Evolutionary conservation across 768 basidiomycete species (phyloP), one percentile per base, ranked within the genome.

Genomic region (Amanita inopinata): DNA sequence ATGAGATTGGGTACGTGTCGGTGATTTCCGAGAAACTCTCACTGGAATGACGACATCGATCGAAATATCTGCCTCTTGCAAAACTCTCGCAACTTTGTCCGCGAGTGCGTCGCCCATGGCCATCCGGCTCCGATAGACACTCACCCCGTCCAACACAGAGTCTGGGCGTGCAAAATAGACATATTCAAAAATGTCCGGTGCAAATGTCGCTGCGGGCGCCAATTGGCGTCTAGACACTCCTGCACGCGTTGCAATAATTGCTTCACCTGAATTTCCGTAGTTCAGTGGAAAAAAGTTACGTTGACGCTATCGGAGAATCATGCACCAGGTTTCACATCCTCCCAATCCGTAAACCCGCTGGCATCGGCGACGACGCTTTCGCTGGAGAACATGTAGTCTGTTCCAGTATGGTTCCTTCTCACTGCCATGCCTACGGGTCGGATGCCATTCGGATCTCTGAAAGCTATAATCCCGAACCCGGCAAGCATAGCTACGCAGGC

Each of bases 401-500:
- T 73, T 4, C 83, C 85, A 2, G 58, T 62, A 3, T 62, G 66
- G 7, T 64, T 56, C 46, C 73, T 76, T 36, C 94, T 71, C 19
- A 72, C 73, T 1, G 78, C 93, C 70, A 92, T 74, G 1, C 96
- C 96, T 22, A 93, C 67, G 1, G 96, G 96, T 24, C 96, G 73
- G 51, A 99, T 97, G 35, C 96, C 96, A 56, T 97, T 96, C 6
- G 93, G 96, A 62, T 99, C 96, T 48, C 96, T 74, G 69, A 99
- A 99, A 0, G 86, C 96, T 57, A 99, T 93, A 46, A 98, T 83
- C 0, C 96, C 96, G 60, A 98, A 98, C 28, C 96, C 96, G 20
- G 96, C 94, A 30, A 99, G 75, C 96, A 99, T 98, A n/a, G 87
- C 90, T 8, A 92, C 84, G 56, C 93, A 97, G 1, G 93, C 94